These are phyloP conservation scores for Coelastrella sp. DNA, from an alignment of 139 green algal genomes.

Conservation along the genomic window DNA sequence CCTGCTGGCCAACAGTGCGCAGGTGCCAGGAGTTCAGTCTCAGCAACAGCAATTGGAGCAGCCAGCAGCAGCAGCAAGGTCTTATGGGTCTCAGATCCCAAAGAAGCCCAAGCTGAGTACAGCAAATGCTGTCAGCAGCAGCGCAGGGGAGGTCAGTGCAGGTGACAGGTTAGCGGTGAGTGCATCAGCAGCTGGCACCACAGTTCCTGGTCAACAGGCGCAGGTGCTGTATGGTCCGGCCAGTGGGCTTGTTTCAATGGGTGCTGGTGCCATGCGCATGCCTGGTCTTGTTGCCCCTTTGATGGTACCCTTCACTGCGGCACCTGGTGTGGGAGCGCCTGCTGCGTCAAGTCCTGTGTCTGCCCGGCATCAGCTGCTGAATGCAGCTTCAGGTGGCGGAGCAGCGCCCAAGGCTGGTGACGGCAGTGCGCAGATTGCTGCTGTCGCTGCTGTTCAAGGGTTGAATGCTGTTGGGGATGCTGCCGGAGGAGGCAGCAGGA, in stretches of 20 bases:
- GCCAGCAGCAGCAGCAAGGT: slow-evolving; percentile 10
- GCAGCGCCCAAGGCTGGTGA: neutral
- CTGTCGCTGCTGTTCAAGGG: neutral
- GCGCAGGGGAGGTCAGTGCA: neutral
- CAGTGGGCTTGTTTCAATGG: neutral
- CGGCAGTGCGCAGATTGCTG: neutral
- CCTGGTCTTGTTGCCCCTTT: neutral
- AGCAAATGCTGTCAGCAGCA: neutral
- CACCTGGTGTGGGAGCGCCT: neutral
- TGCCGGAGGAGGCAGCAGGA: neutral
- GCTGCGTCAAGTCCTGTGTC: neutral
- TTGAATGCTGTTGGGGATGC: neutral
- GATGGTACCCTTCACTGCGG: neutral
- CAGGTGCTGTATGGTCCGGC: neutral
- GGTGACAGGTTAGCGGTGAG: neutral
- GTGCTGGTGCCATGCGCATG: neutral
- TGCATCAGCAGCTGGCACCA: neutral
- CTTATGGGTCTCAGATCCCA: neutral
- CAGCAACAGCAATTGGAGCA: slow-evolving; percentile 7
- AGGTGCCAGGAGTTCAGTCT: neutral
- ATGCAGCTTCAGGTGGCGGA: neutral
- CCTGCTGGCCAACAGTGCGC: neutral
- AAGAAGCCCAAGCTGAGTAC: slow-evolving; percentile 32
- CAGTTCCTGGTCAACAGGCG: no score
- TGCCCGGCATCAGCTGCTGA: slow-evolving; percentile 2